A percentile compares a stretch with the other conserved stretches of the same genome.
Evolutionary conservation across 306 rosid genomes (phyloP).

Genomic region (Ormosia semicastrata): DNA sequence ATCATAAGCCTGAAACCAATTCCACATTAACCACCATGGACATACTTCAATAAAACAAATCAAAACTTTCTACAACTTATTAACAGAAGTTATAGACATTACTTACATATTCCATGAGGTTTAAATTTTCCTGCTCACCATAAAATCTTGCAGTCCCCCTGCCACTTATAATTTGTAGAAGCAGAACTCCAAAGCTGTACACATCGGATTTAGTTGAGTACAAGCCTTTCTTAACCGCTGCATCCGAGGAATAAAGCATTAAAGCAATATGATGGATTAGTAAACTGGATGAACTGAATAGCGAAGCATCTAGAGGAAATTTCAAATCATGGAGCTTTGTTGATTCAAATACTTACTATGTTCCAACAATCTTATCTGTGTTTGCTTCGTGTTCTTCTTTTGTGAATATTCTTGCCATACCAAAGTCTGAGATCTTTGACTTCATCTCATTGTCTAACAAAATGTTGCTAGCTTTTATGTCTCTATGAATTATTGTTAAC

Average conservation of each 20-base stretch:
- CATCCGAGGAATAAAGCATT: not conserved
- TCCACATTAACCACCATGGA: not conserved
- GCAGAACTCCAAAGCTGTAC: slow-evolving; percentile 41
- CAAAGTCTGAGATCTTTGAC: slow-evolving; percentile 46
- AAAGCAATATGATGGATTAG: not conserved
- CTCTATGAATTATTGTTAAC: slow-evolving; percentile 33
- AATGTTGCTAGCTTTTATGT: slow-evolving; percentile 40
- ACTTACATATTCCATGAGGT: slow-evolving; percentile 37
- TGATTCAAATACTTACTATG: slow-evolving; percentile 14
- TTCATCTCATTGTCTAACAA: slow-evolving; percentile 23
- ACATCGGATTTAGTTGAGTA: slow-evolving; percentile 39
- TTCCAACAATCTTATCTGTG: slow-evolving; percentile 39
- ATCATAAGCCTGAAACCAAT: slow-evolving; percentile 31
- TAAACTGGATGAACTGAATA: not conserved
- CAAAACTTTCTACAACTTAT: not conserved
- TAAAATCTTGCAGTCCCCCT: not conserved
- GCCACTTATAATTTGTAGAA: slow-evolving; percentile 44
- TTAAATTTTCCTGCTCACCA: slow-evolving; percentile 6
- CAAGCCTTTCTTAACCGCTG: slow-evolving; percentile 24
- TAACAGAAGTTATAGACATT: not conserved
- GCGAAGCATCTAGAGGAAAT: not conserved
- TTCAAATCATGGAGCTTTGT: not conserved
- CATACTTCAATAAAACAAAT: not conserved
- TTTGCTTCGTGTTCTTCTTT: slow-evolving; percentile 36
- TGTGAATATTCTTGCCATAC: slow-evolving; percentile 32